Evolutionary conservation across 169 alveolate genomes (phyloP), one percentile per base, ranked within the genome.

Genomic region (Plasmodium gaboni): DNA sequence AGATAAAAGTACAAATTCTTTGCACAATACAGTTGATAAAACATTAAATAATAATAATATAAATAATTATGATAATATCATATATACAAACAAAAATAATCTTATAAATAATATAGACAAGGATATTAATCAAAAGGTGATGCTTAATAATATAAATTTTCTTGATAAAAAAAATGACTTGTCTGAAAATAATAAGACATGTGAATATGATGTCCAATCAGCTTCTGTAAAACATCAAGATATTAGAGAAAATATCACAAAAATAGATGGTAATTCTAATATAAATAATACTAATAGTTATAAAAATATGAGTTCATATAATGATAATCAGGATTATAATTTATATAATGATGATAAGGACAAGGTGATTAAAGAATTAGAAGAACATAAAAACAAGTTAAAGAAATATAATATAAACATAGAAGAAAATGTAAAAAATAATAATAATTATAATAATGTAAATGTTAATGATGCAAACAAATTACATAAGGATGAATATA

Each of bases 321-420:
- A 38, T 38, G 46, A 38, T 0, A 38, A 38, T n/a, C 28, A 7
- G 57, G 74, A 13, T 3, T 55, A 67, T 9, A 13, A n/a, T 67
- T n/a, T 67, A 13, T 32, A n/a, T 32, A 60, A 19, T 17, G 19
- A 67, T 50, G 17, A 15, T n/a, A 67, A 67, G 28, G 74, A 42
- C 8, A 38, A 12, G 55, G 22, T 13, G 13, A n/a, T 12, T 9
- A 10, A 15, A 28, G 13, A n/a, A n/a, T 6, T 24, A 19, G 71
- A 42, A 9, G 15, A 1, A 24, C 7, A 24, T 42, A 10, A 6
- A 38, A 67, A 67, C 24, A 32, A 10, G 8, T n/a, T 32, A 6
- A 67, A 4, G 5, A 15, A n/a, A 3, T 24, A n/a, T 55, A 26
- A 13, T 38, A 26, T 28, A 7, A n/a, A n/a, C 15, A 28, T n/a